Percentiles rank a stretch among this genome's conserved stretches.
Conservation (phyloP, 306 rosid species). For the Trifolium dubium region DNA sequence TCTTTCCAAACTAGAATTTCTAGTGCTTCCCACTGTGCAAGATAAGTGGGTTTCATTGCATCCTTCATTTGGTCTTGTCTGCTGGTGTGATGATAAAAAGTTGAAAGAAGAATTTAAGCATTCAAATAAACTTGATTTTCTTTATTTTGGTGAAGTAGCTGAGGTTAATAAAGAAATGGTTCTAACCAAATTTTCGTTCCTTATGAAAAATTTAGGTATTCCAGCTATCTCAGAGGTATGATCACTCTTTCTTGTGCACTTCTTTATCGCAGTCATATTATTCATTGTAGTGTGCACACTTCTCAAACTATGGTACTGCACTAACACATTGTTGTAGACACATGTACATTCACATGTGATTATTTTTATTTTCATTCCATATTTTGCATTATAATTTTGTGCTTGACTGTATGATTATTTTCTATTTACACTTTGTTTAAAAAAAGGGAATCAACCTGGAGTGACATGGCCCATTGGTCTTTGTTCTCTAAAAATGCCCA, state of each 20-base stretch:
- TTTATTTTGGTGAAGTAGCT: slow-evolving; percentile 62
- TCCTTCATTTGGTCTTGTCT: slow-evolving; percentile 79
- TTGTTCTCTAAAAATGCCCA: slow-evolving; percentile 3
- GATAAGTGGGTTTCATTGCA: slow-evolving; percentile 95
- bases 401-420: slow-evolving; percentile 17
- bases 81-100: slow-evolving; percentile 80
- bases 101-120: slow-evolving; percentile 73
- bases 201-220: slow-evolving; percentile 79
- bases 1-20: slow-evolving; percentile 59
- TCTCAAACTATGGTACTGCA: slow-evolving; percentile 15
- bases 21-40: slow-evolving; percentile 84
- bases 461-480: not conserved
- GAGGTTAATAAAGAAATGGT: slow-evolving; percentile 56
- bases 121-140: slow-evolving; percentile 65
- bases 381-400: not conserved
- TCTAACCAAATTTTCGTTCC: slow-evolving; percentile 55
- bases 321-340: not conserved
- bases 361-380: slow-evolving; percentile 23
- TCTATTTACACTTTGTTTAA: slow-evolving; percentile 10
- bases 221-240: slow-evolving; percentile 90
- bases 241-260: slow-evolving; percentile 32
- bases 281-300: slow-evolving; percentile 17
- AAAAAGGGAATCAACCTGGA: slow-evolving; percentile 19
- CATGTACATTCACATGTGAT: not conserved
- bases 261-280: slow-evolving; percentile 18